Conservation (phyloP, 352 stramenopile genomes). For the Phytophthora nicotianae region DNA sequence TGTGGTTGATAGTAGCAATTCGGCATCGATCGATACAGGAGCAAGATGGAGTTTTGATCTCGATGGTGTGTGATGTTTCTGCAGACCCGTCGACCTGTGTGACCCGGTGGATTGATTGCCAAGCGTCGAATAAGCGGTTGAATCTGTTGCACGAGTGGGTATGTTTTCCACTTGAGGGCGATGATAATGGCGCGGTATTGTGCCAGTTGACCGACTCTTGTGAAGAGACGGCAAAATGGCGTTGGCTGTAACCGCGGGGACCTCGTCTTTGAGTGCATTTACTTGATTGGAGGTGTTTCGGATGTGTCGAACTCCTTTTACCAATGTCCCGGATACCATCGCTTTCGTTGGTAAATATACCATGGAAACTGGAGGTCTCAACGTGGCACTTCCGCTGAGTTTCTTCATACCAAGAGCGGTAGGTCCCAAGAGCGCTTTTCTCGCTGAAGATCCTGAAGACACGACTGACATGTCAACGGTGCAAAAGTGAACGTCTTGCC, state of each 20-base stretch:
- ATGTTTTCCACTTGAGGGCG: constrained; percentile 3
- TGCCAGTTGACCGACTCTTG: constrained; percentile 17
- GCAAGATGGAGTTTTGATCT: constrained; percentile 18
- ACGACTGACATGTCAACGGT: constrained; percentile 46
- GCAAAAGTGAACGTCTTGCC: constrained; percentile 51
- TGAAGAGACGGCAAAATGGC: constrained; percentile 28
- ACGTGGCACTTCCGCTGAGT: constrained; percentile 3
- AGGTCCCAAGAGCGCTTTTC: constrained; percentile 28
- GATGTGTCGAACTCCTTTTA: constrained; percentile 19
- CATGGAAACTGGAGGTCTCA: constrained; percentile 45
- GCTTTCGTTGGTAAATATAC: constrained; percentile 66
- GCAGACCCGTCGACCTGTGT: constrained; percentile 2
- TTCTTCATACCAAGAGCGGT: constrained; percentile 38
- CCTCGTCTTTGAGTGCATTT: constrained; percentile 2
- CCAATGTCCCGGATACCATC: constrained; percentile 32
- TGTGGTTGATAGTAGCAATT: constrained; percentile 13
- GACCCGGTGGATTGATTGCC: constrained; percentile 9
- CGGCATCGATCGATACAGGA: constrained; percentile 23
- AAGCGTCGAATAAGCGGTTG: constrained; percentile 7
- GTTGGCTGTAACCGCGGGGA: constrained; percentile 11
- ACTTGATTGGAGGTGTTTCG: constrained; percentile 19
- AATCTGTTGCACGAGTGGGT: constrained; percentile 6
- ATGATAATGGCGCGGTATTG: constrained; percentile 1
- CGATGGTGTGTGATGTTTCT: constrained; percentile 7
- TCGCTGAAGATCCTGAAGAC: constrained; percentile 1